A percentile compares a stretch with the other conserved stretches of the same genome.
phyloP scores from a whole-genome alignment of 495 filamentous ascomycete genomes.

The Talaromyces thailandensis region DNA sequence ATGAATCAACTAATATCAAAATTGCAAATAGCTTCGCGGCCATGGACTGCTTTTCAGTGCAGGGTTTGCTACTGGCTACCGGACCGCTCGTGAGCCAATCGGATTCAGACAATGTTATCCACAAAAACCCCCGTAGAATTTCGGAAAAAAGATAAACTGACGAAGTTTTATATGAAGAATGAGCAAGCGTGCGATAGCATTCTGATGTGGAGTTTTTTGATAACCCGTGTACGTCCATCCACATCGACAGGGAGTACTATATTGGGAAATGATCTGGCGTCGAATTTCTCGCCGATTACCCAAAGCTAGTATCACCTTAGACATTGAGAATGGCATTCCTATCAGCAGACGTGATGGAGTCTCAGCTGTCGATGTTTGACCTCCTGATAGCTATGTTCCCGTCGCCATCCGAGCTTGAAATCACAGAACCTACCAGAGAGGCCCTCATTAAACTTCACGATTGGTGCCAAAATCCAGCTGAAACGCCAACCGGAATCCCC shows the following conservation, averaged over 20 bases:
- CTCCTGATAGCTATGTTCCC: constrained; percentile 28
- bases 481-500: not conserved
- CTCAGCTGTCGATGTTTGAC: constrained; percentile 77
- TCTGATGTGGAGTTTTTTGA: not conserved
- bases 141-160: not conserved
- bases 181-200: too few relatives aligned
- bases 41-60: not conserved
- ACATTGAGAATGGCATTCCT: constrained; percentile 23
- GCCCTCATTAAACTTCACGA: not conserved
- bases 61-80: not conserved
- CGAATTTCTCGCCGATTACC: not conserved
- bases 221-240: not conserved
- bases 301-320: not conserved
- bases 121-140: too few relatives aligned
- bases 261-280: not conserved
- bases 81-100: not conserved
- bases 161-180: too few relatives aligned
- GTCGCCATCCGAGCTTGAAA: not conserved
- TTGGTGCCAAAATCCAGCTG: not conserved
- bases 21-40: too few relatives aligned
- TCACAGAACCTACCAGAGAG: not conserved
- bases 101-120: not conserved
- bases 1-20: too few relatives aligned
- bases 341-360: constrained; percentile 69
- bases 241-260: not conserved